A percentile compares a stretch with the other conserved stretches of the same genome.
Conservation (phyloP, 352 stramenopile species). For the Phytopythium helicoides region DNA sequence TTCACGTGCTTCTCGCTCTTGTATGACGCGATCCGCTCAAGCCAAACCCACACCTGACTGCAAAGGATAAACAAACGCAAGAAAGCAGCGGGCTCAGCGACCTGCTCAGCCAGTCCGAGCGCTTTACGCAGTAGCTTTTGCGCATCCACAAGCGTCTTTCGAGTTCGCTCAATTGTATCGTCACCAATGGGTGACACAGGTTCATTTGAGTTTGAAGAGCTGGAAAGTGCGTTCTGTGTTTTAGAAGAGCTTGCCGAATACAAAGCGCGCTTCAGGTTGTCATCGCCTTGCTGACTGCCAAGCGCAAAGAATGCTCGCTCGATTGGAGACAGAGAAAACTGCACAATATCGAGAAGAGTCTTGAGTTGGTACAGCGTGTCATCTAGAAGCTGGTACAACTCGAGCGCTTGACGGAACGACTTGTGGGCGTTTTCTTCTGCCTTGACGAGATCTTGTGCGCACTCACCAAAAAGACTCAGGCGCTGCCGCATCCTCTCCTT, state of each 20-base stretch:
- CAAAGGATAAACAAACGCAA: slow-evolving; percentile 59
- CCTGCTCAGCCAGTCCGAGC: slow-evolving; percentile 61
- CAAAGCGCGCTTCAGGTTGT: slow-evolving; percentile 41
- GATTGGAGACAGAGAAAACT: slow-evolving; percentile 62
- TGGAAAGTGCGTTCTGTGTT: neutral
- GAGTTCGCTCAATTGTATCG: slow-evolving; percentile 59
- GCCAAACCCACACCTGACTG: slow-evolving; percentile 75
- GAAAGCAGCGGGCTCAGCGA: slow-evolving; percentile 54
- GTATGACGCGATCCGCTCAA: slow-evolving; percentile 72
- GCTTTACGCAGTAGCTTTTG: slow-evolving; percentile 69
- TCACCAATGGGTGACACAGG: slow-evolving; percentile 22
- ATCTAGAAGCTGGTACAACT: slow-evolving; percentile 68
- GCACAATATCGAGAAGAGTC: slow-evolving; percentile 63
- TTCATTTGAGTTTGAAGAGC: slow-evolving; percentile 18
- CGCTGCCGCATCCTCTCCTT: slow-evolving; percentile 47
- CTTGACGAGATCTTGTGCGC: slow-evolving; percentile 37
- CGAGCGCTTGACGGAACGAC: slow-evolving; percentile 62
- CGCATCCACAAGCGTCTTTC: slow-evolving; percentile 53
- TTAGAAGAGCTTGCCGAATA: neutral
- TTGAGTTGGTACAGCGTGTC: slow-evolving; percentile 77
- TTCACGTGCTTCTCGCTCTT: slow-evolving; percentile 79
- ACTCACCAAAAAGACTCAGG: slow-evolving; percentile 52
- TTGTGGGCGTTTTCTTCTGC: slow-evolving; percentile 50
- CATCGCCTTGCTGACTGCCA: slow-evolving; percentile 65
- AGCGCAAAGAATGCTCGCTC: slow-evolving; percentile 69